Conservation (phyloP, 768 basidiomycete genomes). For the Termitomyces sp. region DNA sequence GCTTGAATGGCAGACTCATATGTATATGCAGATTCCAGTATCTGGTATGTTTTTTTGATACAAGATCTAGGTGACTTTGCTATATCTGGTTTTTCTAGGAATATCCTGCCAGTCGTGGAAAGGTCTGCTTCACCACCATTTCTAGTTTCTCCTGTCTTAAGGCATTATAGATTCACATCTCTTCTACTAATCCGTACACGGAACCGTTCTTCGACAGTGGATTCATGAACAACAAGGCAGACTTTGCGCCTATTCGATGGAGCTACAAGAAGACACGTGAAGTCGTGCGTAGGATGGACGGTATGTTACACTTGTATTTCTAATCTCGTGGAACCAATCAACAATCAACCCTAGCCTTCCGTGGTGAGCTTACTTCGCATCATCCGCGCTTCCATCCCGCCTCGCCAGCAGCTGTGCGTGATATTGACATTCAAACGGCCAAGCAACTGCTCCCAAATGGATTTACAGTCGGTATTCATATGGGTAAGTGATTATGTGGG, state of each 20-base stretch:
- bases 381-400: constrained; percentile 73
- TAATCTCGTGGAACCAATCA: background rate
- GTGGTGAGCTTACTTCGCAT: constrained; percentile 67
- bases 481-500: constrained; percentile 35
- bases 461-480: constrained; percentile 67
- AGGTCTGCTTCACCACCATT: constrained; percentile 31
- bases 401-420: constrained; percentile 51
- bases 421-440: constrained; percentile 67
- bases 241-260: constrained; percentile 73
- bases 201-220: constrained; percentile 66
- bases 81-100: constrained; percentile 28
- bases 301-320: constrained; percentile 22
- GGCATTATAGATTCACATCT: constrained; percentile 50
- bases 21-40: constrained; percentile 53
- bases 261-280: constrained; percentile 76
- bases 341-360: constrained; percentile 40
- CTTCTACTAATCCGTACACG: constrained; percentile 53
- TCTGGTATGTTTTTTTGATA: constrained; percentile 28
- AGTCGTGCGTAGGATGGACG: constrained; percentile 66
- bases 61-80: background rate
- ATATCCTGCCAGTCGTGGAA: constrained; percentile 71
- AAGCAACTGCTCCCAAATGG: constrained; percentile 54
- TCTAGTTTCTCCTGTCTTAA: background rate
- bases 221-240: constrained; percentile 79
- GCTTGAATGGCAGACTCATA: background rate